These are phyloP conservation scores for Fusarium nelsonii DNA, from an alignment of 2,329 filamentous ascomycete genomes.

Conservation along the genomic window DNA sequence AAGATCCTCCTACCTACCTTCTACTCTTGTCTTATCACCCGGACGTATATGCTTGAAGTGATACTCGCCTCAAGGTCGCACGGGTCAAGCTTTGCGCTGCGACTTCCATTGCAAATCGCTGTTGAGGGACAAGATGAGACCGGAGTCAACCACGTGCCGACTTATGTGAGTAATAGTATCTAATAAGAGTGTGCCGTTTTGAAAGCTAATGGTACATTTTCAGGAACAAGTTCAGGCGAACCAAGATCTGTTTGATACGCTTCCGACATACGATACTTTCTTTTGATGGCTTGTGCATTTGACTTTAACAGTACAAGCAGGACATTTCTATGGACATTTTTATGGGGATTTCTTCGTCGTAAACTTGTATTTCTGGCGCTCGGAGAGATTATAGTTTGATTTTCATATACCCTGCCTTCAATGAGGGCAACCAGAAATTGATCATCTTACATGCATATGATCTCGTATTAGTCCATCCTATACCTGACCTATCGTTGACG, in stretches of 20 bases:
- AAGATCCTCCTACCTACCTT: slow-evolving; percentile 37
- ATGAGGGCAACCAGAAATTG: background rate
- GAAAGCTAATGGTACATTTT: background rate
- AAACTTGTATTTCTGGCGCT: no score
- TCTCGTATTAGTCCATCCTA: background rate
- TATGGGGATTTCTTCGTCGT: background rate
- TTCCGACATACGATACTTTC: slow-evolving; percentile 21
- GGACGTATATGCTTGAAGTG: slow-evolving; percentile 24
- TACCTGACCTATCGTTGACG: background rate
- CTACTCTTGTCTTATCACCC: slow-evolving; percentile 35
- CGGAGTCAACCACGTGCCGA: slow-evolving; percentile 16
- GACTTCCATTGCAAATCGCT: slow-evolving; percentile 27
- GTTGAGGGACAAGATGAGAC: slow-evolving; percentile 3
- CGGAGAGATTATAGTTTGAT: background rate
- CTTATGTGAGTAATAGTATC: slow-evolving; percentile 13
- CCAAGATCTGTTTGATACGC: slow-evolving; percentile 18
- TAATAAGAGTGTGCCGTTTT: rapidly evolving
- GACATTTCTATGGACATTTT: background rate
- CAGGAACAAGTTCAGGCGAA: slow-evolving; percentile 31
- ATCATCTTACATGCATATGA: background rate
- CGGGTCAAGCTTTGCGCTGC: slow-evolving; percentile 13
- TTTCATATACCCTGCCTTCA: background rate
- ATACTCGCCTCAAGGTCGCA: slow-evolving; percentile 2
- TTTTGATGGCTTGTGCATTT: background rate
- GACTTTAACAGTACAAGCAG: no score